Evolutionary conservation across 2,329 filamentous ascomycete species (phyloP).

Genomic region (Apiospora malaysiana): DNA sequence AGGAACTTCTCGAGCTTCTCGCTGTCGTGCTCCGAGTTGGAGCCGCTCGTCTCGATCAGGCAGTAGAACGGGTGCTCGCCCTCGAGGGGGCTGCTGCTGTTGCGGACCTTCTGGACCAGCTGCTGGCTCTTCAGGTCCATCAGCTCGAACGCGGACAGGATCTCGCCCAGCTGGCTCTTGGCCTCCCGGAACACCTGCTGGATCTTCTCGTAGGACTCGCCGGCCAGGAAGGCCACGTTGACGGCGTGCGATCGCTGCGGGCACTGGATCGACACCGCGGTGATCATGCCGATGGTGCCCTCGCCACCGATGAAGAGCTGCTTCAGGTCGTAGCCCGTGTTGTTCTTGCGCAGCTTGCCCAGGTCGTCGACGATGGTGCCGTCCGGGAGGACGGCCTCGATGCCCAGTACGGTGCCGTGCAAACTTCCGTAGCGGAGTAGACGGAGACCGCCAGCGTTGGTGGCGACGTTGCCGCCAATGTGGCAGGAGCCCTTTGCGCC

Average conservation of each 20-base stretch:
- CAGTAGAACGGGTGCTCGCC: conserved; percentile 92
- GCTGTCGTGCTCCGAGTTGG: conserved; percentile 90
- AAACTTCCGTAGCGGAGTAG: conserved; percentile 92
- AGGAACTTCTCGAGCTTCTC: conserved; percentile 91
- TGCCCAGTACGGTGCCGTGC: conserved; percentile 88
- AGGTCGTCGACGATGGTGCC: conserved; percentile 92
- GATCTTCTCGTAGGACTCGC: conserved; percentile 89
- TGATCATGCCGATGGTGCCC: conserved; percentile 94
- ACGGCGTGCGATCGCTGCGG: conserved; percentile 86
- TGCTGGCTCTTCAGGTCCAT: conserved; percentile 89
- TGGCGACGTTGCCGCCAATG: conserved; percentile 93
- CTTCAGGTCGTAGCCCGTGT: conserved; percentile 88
- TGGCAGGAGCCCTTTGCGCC: conserved; percentile 98
- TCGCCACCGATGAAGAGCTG: conserved; percentile 90
- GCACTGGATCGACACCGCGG: conserved; percentile 86
- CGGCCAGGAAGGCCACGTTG: conserved; percentile 93
- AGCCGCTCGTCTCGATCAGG: conserved; percentile 93
- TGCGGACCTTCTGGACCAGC: conserved; percentile 75
- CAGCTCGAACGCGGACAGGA: conserved; percentile 95
- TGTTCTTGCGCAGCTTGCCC: conserved; percentile 91
- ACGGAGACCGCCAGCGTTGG: conserved; percentile 91
- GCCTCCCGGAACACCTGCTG: conserved; percentile 87
- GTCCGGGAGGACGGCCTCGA: conserved; percentile 93
- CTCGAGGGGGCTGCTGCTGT: conserved; percentile 81
- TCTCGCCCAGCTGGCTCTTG: conserved; percentile 89